Conservation (phyloP, 441 rosid species). For the Codiaeum variegatum region DNA sequence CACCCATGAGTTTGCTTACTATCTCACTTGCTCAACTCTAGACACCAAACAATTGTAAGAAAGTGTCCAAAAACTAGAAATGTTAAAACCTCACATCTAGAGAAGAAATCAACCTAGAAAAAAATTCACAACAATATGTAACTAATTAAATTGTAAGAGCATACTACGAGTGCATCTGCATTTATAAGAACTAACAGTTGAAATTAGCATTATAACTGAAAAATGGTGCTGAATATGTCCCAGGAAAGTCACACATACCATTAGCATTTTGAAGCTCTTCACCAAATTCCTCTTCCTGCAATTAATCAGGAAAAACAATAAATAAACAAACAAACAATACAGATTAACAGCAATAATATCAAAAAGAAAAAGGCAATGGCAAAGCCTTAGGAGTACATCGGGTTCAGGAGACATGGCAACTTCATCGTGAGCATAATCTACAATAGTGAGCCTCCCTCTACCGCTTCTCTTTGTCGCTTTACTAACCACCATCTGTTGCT, state of each 20-base stretch:
- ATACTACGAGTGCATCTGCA: neutral
- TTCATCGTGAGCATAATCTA: conserved; percentile 74
- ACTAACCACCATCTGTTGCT: conserved; percentile 1
- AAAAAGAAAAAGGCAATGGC: neutral
- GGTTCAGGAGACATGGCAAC: conserved; percentile 64
- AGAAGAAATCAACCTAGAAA: neutral
- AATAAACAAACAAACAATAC: conserved; percentile 1
- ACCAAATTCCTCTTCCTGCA: conserved; percentile 52
- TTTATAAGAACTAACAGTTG: neutral
- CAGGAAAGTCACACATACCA: conserved; percentile 27
- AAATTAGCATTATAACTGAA: neutral
- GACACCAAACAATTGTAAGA: neutral
- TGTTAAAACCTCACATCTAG: neutral
- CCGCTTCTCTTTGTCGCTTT: conserved; percentile 30
- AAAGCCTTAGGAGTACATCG: conserved; percentile 33
- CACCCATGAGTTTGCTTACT: no score
- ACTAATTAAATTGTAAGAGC: neutral
- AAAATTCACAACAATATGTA: neutral
- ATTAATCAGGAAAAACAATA: conserved; percentile 10
- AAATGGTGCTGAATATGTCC: neutral
- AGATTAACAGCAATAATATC: neutral
- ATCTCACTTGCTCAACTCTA: neutral
- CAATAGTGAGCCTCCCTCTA: conserved; percentile 46
- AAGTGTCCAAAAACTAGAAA: neutral
- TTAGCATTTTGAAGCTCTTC: conserved; percentile 24